Base-by-base conservation (phyloP, 257 asterid species). In the Petunia secreta region DNA sequence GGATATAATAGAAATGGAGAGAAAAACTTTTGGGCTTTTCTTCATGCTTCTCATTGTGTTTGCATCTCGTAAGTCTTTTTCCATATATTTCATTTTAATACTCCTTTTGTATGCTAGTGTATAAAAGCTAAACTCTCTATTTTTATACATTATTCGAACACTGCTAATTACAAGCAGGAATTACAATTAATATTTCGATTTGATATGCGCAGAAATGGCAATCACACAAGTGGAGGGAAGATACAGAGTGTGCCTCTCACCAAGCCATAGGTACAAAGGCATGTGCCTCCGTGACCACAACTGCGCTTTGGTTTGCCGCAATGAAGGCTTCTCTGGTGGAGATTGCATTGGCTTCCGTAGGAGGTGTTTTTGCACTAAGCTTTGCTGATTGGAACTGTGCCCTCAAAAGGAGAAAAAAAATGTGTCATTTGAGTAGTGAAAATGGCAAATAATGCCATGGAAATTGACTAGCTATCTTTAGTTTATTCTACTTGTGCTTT, bases 1-100 rank as follows among this genome's bases (percentile, higher is more conserved):
- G 38, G 10, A n/a, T 10, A 0, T n/a, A n/a, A n/a, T n/a, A 6
- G 40, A 38, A 15, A 80, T 83, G 71, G 84, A 46, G 79, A 87
- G 59, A 40, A 87, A 67, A 41, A 82, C 79, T 73, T 82, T 80
- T 75, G 84, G 80, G 54, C 39, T 82, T 80, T 80, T 84, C 78
- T 80, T 80, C 81, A 80, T 84, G 41, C 84, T 84, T 66, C 48
- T 84, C 81, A n/a, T 87, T 67, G 37, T 80, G 82, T 74, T 87
- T 77, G 57, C 62, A 64, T 84, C 90, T 36, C 78, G 88, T 84
- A 80, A 84, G 85, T 84, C 1, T 38, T 41, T 36, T 7, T 59
- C 6, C 25, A 2, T 11, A 2, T 11, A 13, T 13, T 13, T 34
- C 25, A 37, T 50, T 37, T 57, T 8, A 9, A 4, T n/a, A 16